Percentiles rank a stretch among this genome's conserved stretches.
These are phyloP conservation scores for Scutellaria galericulata DNA, from an alignment of 257 asterid species.

Conservation along the genomic window DNA sequence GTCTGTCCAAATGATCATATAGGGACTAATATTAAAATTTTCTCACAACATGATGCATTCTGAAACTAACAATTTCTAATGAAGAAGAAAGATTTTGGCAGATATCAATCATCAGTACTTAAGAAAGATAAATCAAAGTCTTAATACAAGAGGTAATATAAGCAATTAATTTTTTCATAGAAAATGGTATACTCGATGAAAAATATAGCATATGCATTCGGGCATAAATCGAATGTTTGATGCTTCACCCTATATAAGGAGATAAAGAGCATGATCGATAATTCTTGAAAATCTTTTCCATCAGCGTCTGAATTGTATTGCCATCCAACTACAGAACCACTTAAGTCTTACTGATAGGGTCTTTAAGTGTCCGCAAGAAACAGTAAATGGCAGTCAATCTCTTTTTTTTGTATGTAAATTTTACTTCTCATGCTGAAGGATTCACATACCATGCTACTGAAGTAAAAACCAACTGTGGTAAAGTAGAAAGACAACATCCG, in stretches of 20 bases:
- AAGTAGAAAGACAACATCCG: constrained; percentile 97
- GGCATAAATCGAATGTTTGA: constrained; percentile 99
- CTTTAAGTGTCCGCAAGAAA: no score
- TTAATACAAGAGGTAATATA: not conserved
- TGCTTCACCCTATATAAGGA: constrained; percentile 99
- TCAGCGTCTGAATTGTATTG: no score
- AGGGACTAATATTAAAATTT: not conserved
- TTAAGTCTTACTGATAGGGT: no score
- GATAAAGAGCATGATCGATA: constrained; percentile 92
- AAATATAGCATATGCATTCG: constrained; percentile 94
- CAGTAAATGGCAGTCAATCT: no score
- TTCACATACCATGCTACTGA: constrained; percentile 88
- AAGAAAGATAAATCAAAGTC: not conserved
- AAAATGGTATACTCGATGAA: constrained; percentile 75
- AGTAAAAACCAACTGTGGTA: constrained; percentile 97
- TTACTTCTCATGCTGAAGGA: no score
- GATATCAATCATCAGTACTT: constrained; percentile 6
- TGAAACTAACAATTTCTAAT: not conserved
- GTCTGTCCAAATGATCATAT: not conserved
- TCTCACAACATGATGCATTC: not conserved
- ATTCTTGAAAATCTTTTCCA: no score
- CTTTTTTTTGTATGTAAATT: no score
- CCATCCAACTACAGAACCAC: no score
- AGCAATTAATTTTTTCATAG: constrained; percentile 18
- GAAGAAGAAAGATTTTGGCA: not conserved